Evolutionary conservation across 768 basidiomycete species (phyloP).

Genomic region (Pholiota microspora): DNA sequence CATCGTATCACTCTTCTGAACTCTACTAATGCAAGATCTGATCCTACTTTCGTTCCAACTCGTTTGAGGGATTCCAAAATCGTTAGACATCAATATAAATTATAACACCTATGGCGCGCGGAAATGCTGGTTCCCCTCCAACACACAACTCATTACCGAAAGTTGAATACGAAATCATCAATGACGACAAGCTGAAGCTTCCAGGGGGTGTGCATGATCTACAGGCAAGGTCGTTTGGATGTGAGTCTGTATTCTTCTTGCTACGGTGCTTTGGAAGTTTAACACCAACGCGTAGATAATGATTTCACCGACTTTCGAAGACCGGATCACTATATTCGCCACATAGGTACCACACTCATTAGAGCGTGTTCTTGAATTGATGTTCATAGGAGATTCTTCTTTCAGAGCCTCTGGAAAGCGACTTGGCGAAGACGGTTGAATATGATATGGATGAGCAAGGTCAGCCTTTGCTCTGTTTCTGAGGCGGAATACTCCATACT

Average conservation of each 20-base stretch:
- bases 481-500: neutral
- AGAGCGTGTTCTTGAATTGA: constrained; percentile 8
- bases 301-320: constrained; percentile 70
- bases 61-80: neutral
- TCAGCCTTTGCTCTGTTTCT: constrained; percentile 23
- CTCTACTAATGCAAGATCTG: neutral
- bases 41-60: neutral
- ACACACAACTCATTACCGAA: constrained; percentile 48
- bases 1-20: neutral
- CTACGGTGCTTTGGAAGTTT: neutral
- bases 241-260: constrained; percentile 39
- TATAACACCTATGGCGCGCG: constrained; percentile 35
- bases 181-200: constrained; percentile 60
- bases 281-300: constrained; percentile 30
- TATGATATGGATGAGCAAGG: constrained; percentile 99
- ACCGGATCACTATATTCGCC: constrained; percentile 87
- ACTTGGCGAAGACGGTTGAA: constrained; percentile 90
- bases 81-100: neutral
- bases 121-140: constrained; percentile 27
- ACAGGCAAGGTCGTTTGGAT: constrained; percentile 69
- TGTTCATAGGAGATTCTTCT: neutral
- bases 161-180: constrained; percentile 63
- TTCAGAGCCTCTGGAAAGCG: constrained; percentile 87
- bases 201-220: constrained; percentile 63
- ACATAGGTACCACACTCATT: constrained; percentile 60